A percentile compares a stretch with the other conserved stretches of the same genome.
Evolutionary conservation across 148 eudicot species (phyloP).

Genomic region (Oxyria digyna): DNA sequence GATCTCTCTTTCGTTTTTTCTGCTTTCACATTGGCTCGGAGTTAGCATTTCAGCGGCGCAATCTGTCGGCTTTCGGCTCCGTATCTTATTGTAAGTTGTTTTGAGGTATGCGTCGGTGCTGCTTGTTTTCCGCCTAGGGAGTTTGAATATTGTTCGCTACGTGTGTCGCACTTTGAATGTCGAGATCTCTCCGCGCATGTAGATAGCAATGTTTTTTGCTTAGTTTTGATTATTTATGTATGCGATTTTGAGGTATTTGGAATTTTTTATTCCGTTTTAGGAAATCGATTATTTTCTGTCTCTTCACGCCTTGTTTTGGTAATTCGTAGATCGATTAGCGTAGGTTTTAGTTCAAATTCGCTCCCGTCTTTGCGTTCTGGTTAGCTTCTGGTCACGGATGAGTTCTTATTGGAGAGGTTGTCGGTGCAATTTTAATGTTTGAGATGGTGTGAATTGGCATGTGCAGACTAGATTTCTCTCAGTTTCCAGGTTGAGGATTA

Average conservation of each 20-base stretch:
- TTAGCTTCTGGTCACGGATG: neutral
- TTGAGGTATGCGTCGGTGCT: slow-evolving; percentile 1
- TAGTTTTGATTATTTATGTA: neutral
- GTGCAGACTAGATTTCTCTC: neutral
- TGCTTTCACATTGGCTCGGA: neutral
- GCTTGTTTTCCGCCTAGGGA: neutral
- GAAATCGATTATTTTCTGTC: neutral
- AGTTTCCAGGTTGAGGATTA: neutral
- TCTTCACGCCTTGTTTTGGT: neutral
- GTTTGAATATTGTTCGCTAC: neutral
- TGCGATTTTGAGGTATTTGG: slow-evolving; percentile 7
- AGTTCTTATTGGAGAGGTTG: neutral
- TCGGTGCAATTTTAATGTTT: neutral
- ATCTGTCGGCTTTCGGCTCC: slow-evolving; percentile 1
- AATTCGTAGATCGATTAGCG: neutral
- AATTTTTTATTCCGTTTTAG: neutral
- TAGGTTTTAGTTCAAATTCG: neutral
- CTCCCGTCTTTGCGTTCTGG: neutral
- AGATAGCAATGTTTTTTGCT: neutral
- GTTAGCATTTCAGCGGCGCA: neutral
- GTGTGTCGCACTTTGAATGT: neutral
- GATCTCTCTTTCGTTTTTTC: neutral
- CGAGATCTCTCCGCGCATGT: slow-evolving; percentile 1
- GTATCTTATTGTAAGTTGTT: slow-evolving; percentile 1
- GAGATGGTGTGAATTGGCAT: neutral